Evolutionary conservation across 106 monocot genomes (phyloP), one percentile per base, ranked within the genome.

Genomic region (Dendrobium chrysotoxum): DNA sequence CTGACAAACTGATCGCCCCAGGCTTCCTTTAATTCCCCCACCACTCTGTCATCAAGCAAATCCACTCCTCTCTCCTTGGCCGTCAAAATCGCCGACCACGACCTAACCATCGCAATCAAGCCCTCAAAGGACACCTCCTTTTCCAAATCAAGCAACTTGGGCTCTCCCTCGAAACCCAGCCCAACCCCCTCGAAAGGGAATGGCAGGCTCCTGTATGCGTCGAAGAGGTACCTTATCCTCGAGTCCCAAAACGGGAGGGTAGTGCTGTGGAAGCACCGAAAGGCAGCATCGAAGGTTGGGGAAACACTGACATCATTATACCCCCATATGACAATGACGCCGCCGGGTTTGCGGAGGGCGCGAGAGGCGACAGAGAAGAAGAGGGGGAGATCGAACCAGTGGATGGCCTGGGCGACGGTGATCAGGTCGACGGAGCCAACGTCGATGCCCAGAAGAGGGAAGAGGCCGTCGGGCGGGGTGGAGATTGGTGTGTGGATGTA

Each of bases 101-200:
- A 76, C 82, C 65, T 25, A n/a, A 82, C 1, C 61, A 77, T 40
- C 0, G 65, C 42, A 11, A 77, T 28, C 12, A 82, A 65, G 16
- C 76, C 65, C 15, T 81, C 55, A 12, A 81, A 81, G 23, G 75
- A 41, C n/a, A 40, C 5, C 38, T 81, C 66, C 26, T 44, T 46
- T 42, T 66, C 61, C 38, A 81, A 50, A 31, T 75, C 81, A 4
- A 81, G 73, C 4, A 8, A 4, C 31, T 5, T 35, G 2, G 81
- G 81, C 53, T 75, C 54, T 2, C 75, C 81, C 40, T 74, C 75
- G 7, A 7, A 35, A 0, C 81, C 81, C 75, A 81, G 0, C 7
- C 81, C 76, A 15, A 82, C 28, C 65, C 28, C 28, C 28, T 81
- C 76, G 44, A 82, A 82, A 4, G 82, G 82, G 64, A 82, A 82